Conservation (phyloP, 2,329 filamentous ascomycete genomes). For the Beauveria rudraprayagi region DNA sequence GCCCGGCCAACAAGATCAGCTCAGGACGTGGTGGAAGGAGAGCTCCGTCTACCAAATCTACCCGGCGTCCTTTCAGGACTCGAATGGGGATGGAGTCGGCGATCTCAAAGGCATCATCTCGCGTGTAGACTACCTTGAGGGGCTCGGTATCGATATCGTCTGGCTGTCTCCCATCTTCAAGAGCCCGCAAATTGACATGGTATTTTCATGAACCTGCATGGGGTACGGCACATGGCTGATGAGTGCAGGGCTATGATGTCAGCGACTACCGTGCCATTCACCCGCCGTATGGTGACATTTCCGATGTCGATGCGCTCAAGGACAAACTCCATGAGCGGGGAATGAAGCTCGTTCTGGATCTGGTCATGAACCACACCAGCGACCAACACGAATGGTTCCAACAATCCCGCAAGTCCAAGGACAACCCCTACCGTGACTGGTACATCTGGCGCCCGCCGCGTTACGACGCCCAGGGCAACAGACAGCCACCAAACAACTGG, state of each 20-base stretch:
- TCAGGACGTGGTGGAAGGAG: slow-evolving; percentile 50
- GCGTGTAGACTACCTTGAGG: slow-evolving; percentile 45
- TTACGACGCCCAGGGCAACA: slow-evolving; percentile 47
- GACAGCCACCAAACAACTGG: slow-evolving; percentile 56
- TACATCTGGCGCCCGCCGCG: slow-evolving; percentile 58
- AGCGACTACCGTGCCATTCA: slow-evolving; percentile 61
- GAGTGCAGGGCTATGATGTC: slow-evolving; percentile 55
- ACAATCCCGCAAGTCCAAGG: slow-evolving; percentile 44
- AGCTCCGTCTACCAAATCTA: slow-evolving; percentile 54
- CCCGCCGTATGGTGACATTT: slow-evolving; percentile 57
- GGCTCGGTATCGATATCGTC: slow-evolving; percentile 49
- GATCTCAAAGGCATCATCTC: slow-evolving; percentile 51
- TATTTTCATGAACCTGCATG: slow-evolving; percentile 11
- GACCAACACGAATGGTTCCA: slow-evolving; percentile 51
- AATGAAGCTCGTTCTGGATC: slow-evolving; percentile 64
- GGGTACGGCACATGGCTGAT: neutral
- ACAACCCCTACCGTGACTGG: slow-evolving; percentile 49
- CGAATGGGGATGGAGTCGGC: slow-evolving; percentile 46
- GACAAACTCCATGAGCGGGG: slow-evolving; percentile 50
- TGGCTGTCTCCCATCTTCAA: slow-evolving; percentile 44
- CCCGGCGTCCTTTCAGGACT: slow-evolving; percentile 53
- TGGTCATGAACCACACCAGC: slow-evolving; percentile 66
- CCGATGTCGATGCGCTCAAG: slow-evolving; percentile 58
- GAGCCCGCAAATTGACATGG: slow-evolving; percentile 57
- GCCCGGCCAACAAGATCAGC: slow-evolving; percentile 16